Evolutionary conservation across 1,284 basidiomycete genomes (phyloP).

Genomic region (Omphalotus olearius): DNA sequence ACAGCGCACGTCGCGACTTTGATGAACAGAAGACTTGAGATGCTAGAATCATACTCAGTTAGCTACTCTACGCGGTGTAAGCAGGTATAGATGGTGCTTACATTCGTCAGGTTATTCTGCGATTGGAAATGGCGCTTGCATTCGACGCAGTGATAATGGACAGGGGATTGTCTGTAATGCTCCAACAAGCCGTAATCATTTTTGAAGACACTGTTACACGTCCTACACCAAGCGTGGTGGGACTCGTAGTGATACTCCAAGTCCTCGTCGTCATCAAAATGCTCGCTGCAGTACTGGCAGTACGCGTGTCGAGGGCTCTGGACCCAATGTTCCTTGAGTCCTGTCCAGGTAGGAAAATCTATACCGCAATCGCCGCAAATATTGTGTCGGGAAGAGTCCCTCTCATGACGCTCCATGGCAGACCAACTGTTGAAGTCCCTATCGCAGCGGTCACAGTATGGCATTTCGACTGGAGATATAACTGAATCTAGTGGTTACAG

Average conservation of each 20-base stretch:
- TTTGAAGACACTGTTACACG: constrained; percentile 37
- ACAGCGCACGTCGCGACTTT: constrained; percentile 25
- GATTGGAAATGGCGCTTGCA: constrained; percentile 42
- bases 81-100: constrained; percentile 14
- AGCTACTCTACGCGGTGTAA: background rate
- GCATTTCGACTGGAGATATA: no score
- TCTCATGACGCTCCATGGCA: no score
- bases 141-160: constrained; percentile 41
- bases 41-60: constrained; percentile 16
- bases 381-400: constrained; percentile 24
- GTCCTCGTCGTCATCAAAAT: constrained; percentile 25
- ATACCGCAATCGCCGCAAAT: constrained; percentile 30
- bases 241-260: constrained; percentile 29
- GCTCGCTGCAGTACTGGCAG: constrained; percentile 39
- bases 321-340: constrained; percentile 34
- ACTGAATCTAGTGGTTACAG: no score
- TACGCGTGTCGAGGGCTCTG: constrained; percentile 35
- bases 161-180: constrained; percentile 38
- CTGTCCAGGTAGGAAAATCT: constrained; percentile 28
- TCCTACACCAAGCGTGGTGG: constrained; percentile 36
- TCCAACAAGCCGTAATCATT: constrained; percentile 34
- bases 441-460: no score
- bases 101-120: constrained; percentile 30
- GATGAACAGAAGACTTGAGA: constrained; percentile 17
- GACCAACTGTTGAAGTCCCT: no score